phyloP scores from a whole-genome alignment of 1,284 basidiomycete species.

The Moniliella sp. region DNA sequence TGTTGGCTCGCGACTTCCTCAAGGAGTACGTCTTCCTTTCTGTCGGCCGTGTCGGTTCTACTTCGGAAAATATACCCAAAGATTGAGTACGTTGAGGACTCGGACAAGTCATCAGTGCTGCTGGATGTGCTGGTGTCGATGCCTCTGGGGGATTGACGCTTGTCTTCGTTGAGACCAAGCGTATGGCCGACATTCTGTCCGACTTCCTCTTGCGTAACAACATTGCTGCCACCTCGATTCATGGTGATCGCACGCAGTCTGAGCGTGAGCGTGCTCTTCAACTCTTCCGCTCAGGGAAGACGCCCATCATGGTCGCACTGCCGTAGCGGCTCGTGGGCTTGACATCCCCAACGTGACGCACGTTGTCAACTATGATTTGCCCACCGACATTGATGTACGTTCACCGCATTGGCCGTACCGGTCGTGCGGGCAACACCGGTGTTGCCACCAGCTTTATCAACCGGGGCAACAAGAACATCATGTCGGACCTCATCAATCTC shows the following conservation, averaged over 20 bases:
- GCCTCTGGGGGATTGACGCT: conserved; percentile 57
- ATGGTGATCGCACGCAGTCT: conserved; percentile 89
- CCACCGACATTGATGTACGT: conserved; percentile 72
- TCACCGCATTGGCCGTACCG: conserved; percentile 58
- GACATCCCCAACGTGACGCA: conserved; percentile 99
- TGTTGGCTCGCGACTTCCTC: conserved; percentile 74
- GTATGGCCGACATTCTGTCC: conserved; percentile 93
- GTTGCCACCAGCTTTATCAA: conserved; percentile 47
- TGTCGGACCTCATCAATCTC: conserved; percentile 70
- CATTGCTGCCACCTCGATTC: conserved; percentile 77
- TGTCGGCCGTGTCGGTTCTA: conserved; percentile 89
- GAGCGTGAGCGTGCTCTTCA: conserved; percentile 87
- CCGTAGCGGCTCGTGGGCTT: conserved; percentile 91
- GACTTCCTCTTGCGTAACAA: conserved; percentile 73
- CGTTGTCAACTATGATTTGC: conserved; percentile 97
- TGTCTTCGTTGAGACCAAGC: conserved; percentile 96
- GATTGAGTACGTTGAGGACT: conserved; percentile 92
- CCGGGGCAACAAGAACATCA: conserved; percentile 46
- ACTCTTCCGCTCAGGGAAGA: conserved; percentile 81
- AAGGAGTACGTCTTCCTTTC: conserved; percentile 80
- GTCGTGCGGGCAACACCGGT: conserved; percentile 96
- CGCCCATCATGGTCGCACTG: conserved; percentile 94
- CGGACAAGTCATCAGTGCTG: conserved; percentile 84
- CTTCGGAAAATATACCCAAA: conserved; percentile 99
- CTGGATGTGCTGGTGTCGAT: conserved; percentile 78